phyloP scores from a whole-genome alignment of 1,284 basidiomycete genomes.

The Rhodotorula sp. region DNA sequence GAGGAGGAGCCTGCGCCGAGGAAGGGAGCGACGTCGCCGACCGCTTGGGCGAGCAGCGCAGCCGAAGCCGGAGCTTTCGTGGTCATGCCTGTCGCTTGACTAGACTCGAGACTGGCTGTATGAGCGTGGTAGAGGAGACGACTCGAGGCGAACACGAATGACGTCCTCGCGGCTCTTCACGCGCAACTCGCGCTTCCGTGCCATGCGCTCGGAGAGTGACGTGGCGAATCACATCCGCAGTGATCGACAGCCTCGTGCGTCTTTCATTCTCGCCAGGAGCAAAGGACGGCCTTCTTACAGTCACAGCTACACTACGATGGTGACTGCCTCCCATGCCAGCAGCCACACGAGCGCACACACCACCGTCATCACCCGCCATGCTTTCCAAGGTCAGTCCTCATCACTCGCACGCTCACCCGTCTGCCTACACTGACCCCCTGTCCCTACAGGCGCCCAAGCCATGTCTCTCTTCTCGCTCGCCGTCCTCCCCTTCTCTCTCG shows the following conservation, averaged over 20 bases:
- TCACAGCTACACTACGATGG: too few relatives aligned
- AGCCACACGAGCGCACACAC: neutral
- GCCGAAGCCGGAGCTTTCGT: constrained; percentile 1
- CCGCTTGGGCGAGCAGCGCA: constrained; percentile 7
- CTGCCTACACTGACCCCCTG: neutral
- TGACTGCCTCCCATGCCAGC: too few relatives aligned
- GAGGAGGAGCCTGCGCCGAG: neutral
- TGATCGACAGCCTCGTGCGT: neutral
- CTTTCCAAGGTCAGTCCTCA: neutral
- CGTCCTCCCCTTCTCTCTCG: neutral
- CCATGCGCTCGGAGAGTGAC: neutral
- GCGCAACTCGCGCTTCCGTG: neutral
- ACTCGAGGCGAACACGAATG: neutral
- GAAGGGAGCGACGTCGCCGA: constrained; percentile 20
- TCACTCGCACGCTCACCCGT: neutral
- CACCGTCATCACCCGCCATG: neutral
- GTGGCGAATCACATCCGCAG: neutral
- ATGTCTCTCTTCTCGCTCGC: neutral
- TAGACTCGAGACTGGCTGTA: neutral
- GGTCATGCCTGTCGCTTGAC: neutral
- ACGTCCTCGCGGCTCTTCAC: neutral
- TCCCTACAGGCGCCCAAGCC: neutral
- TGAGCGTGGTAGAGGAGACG: neutral
- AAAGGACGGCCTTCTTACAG: neutral
- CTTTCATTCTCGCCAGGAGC: neutral